Evolutionary conservation across 306 rosid genomes (phyloP).

Genomic region (Quercus gilva): DNA sequence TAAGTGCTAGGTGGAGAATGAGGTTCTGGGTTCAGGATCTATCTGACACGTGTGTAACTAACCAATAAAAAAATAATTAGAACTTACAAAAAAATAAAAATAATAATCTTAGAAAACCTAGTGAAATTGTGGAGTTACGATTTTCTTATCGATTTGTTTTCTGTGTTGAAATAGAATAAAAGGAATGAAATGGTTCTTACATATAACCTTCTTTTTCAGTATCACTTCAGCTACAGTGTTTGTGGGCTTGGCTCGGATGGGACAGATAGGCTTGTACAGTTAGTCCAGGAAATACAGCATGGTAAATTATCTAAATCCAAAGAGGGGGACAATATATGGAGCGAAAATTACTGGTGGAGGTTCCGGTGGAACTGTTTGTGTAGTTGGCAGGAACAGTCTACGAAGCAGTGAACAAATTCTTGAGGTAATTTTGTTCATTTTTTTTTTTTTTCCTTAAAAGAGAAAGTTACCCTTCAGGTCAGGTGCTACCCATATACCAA

Average conservation of each 20-base stretch:
- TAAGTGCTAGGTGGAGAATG: no score
- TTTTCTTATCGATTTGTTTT: neutral
- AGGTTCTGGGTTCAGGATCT: no score
- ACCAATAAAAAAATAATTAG: no score
- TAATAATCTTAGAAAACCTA: neutral
- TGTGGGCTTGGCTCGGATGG: conserved; percentile 94
- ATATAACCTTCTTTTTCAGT: conserved; percentile 43
- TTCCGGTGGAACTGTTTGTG: conserved; percentile 93
- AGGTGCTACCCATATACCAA: neutral
- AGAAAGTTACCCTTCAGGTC: neutral
- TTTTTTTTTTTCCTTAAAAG: neutral
- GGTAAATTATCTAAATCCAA: conserved; percentile 51
- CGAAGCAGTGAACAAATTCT: conserved; percentile 75
- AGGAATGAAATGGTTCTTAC: neutral
- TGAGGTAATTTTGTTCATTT: conserved; percentile 58
- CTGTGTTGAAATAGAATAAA: neutral
- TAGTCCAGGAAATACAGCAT: conserved; percentile 82
- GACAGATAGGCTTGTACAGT: conserved; percentile 81
- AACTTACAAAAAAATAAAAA: no score
- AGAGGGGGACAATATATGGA: conserved; percentile 72
- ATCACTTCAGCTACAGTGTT: conserved; percentile 84
- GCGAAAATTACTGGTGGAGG: conserved; percentile 96
- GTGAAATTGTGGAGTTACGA: neutral
- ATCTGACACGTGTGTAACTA: no score
- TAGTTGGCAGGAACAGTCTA: conserved; percentile 67